A percentile compares a stretch with the other conserved stretches of the same genome.
Evolutionary conservation across 148 eudicot genomes (phyloP).

Genomic region (Spergularia marina): DNA sequence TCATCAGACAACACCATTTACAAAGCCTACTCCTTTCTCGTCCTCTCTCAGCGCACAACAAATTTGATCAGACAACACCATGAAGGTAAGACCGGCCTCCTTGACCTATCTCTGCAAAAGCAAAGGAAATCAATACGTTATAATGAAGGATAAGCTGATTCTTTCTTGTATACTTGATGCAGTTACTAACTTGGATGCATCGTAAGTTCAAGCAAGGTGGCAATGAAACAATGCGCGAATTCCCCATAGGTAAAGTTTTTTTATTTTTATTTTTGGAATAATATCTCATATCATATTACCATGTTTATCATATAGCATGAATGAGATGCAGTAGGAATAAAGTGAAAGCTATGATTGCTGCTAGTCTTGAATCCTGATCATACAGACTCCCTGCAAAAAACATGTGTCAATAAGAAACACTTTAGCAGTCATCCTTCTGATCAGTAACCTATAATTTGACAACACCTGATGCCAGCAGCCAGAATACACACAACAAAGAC

Average conservation of each 20-base stretch:
- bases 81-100: conserved; percentile 54
- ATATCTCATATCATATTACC: background rate
- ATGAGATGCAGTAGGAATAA: background rate
- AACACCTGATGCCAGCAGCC: background rate
- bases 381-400: background rate
- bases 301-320: background rate
- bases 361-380: background rate
- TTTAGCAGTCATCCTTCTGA: background rate
- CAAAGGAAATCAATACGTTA: background rate
- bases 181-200: conserved; percentile 96
- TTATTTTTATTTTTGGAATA: background rate
- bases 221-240: conserved; percentile 58
- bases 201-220: conserved; percentile 69
- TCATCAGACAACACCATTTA: conserved; percentile 5
- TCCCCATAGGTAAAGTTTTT: conserved; percentile 47
- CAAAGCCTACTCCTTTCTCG: conserved; percentile 26
- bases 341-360: background rate
- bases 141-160: background rate
- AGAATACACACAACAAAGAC: background rate
- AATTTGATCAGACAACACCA: conserved; percentile 33
- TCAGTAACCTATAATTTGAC: background rate
- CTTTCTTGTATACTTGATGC: conserved; percentile 29
- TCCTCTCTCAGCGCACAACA: conserved; percentile 13
- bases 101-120: conserved; percentile 3
- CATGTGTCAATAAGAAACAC: background rate